Percentiles rank a stretch among this genome's conserved stretches.
phyloP scores from a whole-genome alignment of 2,329 filamentous ascomycete species.

The Furcasterigmium furcatum region DNA sequence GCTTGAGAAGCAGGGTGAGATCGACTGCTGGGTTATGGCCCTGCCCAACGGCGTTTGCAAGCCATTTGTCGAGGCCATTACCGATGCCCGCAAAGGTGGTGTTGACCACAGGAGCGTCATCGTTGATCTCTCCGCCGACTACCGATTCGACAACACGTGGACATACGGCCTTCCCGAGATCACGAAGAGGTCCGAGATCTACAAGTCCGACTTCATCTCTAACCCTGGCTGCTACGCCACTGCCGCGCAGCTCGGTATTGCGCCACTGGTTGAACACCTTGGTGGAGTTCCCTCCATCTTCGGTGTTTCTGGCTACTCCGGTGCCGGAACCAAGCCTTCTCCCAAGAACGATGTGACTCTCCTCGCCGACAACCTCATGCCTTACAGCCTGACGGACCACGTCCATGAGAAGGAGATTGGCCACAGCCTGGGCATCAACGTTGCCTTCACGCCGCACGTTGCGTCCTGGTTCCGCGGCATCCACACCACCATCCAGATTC shows the following conservation, averaged over 20 bases:
- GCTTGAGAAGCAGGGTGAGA: conserved; percentile 78
- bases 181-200: conserved; percentile 71
- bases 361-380: conserved; percentile 83
- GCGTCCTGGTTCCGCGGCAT: conserved; percentile 98
- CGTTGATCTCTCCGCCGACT: conserved; percentile 94
- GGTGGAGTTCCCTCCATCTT: conserved; percentile 80
- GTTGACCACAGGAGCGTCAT: conserved; percentile 67
- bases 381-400: conserved; percentile 89
- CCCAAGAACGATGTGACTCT: conserved; percentile 88
- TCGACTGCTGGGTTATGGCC: conserved; percentile 93
- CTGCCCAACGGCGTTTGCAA: conserved; percentile 93
- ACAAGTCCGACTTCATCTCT: conserved; percentile 75
- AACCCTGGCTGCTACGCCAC: conserved; percentile 97
- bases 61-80: conserved; percentile 86
- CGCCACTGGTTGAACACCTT: conserved; percentile 74
- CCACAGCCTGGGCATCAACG: conserved; percentile 66
- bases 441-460: conserved; percentile 74
- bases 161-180: conserved; percentile 90
- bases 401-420: conserved; percentile 93
- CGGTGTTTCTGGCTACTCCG: conserved; percentile 90
- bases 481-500: conserved; percentile 85
- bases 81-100: conserved; percentile 59
- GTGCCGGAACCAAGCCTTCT: conserved; percentile 89
- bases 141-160: conserved; percentile 83
- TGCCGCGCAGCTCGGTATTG: conserved; percentile 83